Evolutionary conservation across 2,329 filamentous ascomycete genomes (phyloP).

Genomic region (Clarireedia sp.): DNA sequence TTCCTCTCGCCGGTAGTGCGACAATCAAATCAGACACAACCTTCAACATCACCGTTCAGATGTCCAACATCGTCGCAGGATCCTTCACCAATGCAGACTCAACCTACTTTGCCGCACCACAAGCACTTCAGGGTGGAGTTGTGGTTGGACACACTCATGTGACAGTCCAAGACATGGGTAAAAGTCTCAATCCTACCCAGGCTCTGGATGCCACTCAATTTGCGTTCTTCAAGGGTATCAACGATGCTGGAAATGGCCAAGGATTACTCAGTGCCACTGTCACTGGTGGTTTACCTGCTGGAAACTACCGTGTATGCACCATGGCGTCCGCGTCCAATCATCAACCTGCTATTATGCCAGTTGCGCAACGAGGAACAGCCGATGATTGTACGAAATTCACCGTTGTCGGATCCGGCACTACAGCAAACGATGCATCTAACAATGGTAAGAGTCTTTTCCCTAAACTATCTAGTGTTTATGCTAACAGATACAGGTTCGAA

Average conservation of each 20-base stretch:
- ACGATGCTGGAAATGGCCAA: conserved; percentile 33
- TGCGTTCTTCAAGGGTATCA: conserved; percentile 37
- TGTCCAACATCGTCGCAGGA: conserved; percentile 30
- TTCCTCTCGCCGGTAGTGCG: conserved; percentile 20
- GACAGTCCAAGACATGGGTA: conserved; percentile 32
- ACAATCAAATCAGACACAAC: conserved; percentile 15
- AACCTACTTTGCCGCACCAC: conserved; percentile 35
- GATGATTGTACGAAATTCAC: conserved; percentile 41
- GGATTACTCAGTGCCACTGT: conserved; percentile 33
- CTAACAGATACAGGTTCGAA: neutral
- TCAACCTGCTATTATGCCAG: conserved; percentile 36
- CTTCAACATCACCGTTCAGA: conserved; percentile 31
- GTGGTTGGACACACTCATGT: conserved; percentile 34
- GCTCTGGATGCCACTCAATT: conserved; percentile 30
- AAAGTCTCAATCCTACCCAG: conserved; percentile 25
- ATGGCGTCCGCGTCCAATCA: conserved; percentile 37
- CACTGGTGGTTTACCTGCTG: conserved; percentile 34
- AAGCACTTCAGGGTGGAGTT: conserved; percentile 28
- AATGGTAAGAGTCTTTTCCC: conserved; percentile 1
- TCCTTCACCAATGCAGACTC: conserved; percentile 33
- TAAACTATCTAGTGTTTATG: neutral
- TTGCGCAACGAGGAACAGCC: conserved; percentile 38
- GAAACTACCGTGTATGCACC: conserved; percentile 38
- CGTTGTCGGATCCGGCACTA: conserved; percentile 25
- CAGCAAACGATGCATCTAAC: conserved; percentile 14